Evolutionary conservation across 2,329 filamentous ascomycete genomes (phyloP), one percentile per base, ranked within the genome.

Genomic region (Diaporthe ilicicola): DNA sequence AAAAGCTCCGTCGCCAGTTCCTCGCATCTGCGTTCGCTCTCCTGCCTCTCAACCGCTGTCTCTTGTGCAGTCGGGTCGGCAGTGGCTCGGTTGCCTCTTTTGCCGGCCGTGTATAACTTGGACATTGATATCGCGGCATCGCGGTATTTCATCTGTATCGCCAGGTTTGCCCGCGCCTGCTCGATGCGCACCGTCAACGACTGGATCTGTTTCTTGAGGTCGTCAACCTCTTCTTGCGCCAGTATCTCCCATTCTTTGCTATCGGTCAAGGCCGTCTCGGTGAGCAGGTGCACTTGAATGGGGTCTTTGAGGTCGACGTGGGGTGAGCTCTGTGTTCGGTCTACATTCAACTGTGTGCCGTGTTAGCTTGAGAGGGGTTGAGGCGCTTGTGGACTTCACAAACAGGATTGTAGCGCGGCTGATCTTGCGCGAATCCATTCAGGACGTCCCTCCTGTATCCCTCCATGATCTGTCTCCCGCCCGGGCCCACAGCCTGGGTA

Each of bases 191-290:
- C 89, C 32, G 88, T 86, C 62, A 98, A 82, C 44, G 90, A 85
- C 71, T 90, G 88, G 73, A 91, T 89, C 84, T 97, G 94, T 80
- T 94, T 97, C 86, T 98, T 99, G 76, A 98, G 83, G 56, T 90
- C 88, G 75, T 98, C 96, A 37, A 98, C 92, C 82, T 98, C 95
- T 79, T 97, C 94, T 75, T 95, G 93, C 0, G 95, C 94, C 73
- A 99, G 81, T 29, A 99, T 91, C 78, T 95, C 91, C 80, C 91
- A 99, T 76, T 91, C 85, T 78, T 91, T 92, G 83, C 94, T 97
- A 82, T 99, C 96, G 72, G 91, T 89, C 72, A 99, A 89, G 24
- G 96, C 96, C 24, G 94, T 98, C 84, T 98, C 95, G 73, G 96
- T 95, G 71, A 99, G 88, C 56, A 99, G 85, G 80, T 98, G 97